Evolutionary conservation across 306 rosid species (phyloP), one percentile per base, ranked within the genome.

Genomic region (Myrica gale): DNA sequence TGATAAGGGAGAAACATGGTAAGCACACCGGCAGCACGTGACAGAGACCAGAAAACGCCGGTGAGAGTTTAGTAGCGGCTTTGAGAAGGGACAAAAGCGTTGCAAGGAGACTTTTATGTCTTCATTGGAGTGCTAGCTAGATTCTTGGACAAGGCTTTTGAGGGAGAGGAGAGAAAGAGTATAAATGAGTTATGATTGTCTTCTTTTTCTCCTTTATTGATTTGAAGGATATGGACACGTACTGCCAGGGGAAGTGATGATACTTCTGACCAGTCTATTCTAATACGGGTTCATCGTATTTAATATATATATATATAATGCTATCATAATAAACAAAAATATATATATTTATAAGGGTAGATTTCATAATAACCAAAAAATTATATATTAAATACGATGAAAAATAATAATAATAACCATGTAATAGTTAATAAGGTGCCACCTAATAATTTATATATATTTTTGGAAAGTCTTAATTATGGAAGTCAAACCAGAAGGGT

Each of bases 91-190:
- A 32, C 39, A 76, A 76, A 82, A 37, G 23, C 60, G 53, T 74
- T 23, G 56, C 78, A 70, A 65, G 15, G 2, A 5, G 9, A 48
- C 15, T 61, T 61, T 77, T 74, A 80, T 81, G 81, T 82, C 68
- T 74, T 74, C 19, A 74, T 62, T 73, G 23, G n/a, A 61, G 26
- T 21, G 43, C 16, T 9, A 41, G 53, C 39, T 2, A 56, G 53
- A 9, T 71, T 47, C 39, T 58, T 26, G 12, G 21, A 19, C 66
- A 53, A 71, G 54, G n/a, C 70, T 17, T 65, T 41, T 5, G 68
- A 37, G 41, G 16, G 69, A 2, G 52, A 3, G 9, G 48, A 42
- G 13, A 66, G 70, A 66, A 16, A 20, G 39, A 21, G 63, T 57
- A 21, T 9, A 57, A 20, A 21, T 42, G 5, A 43, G 47, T 42